A percentile compares a stretch with the other conserved stretches of the same genome.
phyloP scores from a whole-genome alignment of 2,329 filamentous ascomycete genomes.

The Trichoderma koningii region DNA sequence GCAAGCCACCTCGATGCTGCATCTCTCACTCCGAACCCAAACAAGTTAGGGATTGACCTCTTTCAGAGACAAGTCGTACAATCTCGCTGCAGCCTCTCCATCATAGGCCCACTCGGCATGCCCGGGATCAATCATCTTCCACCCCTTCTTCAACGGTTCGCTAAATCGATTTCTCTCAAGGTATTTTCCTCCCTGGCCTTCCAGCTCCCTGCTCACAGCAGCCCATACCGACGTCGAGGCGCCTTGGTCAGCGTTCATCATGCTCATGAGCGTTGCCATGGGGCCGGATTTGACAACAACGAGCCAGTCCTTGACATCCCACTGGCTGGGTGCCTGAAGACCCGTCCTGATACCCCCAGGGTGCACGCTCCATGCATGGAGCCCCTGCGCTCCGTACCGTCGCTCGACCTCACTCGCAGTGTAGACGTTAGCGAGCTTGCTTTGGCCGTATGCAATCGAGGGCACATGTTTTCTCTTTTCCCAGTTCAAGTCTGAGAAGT shows the following conservation, averaged over 20 bases:
- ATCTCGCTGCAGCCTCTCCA: constrained; percentile 9
- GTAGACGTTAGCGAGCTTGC: constrained; percentile 55
- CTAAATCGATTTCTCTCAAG: constrained; percentile 35
- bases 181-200: constrained; percentile 50
- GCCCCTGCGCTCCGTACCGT: constrained; percentile 45
- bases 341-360: constrained; percentile 49
- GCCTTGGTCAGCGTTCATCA: constrained; percentile 42
- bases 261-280: constrained; percentile 11
- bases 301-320: constrained; percentile 11
- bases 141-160: constrained; percentile 21
- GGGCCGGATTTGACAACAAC: constrained; percentile 13
- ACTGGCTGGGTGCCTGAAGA: constrained; percentile 11
- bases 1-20: not conserved
- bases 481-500: constrained; percentile 32
- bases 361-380: constrained; percentile 47
- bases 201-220: constrained; percentile 44
- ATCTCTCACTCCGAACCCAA: not conserved
- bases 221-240: constrained; percentile 51
- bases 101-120: constrained; percentile 27
- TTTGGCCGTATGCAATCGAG: constrained; percentile 48
- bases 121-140: constrained; percentile 22
- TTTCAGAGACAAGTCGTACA: constrained; percentile 25
- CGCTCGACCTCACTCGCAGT: constrained; percentile 55
- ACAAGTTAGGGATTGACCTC: not conserved
- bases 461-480: constrained; percentile 36